A percentile compares a stretch with the other conserved stretches of the same genome.
Conservation (phyloP, 768 basidiomycete genomes). For the Russula sp. region DNA sequence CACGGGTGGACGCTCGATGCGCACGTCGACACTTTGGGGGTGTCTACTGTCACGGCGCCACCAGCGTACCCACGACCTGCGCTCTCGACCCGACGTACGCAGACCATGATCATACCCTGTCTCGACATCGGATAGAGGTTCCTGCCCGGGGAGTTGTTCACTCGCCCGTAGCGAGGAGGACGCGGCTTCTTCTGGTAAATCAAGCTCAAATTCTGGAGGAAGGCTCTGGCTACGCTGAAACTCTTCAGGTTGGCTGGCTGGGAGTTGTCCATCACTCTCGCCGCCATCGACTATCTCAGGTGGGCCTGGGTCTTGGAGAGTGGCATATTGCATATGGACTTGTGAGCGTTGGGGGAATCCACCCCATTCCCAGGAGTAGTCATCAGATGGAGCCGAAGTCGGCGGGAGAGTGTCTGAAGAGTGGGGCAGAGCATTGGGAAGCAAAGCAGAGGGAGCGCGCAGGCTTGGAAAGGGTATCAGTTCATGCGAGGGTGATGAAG, state of each 20-base stretch:
- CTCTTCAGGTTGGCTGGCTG: slow-evolving; percentile 23
- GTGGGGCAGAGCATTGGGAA: slow-evolving; percentile 35
- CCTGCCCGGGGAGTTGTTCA: slow-evolving; percentile 1
- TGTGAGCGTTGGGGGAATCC: slow-evolving; percentile 80
- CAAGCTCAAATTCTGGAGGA: slow-evolving; percentile 40
- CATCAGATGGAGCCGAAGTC: slow-evolving; percentile 36
- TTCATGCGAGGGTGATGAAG: slow-evolving; percentile 22
- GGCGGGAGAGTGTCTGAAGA: neutral
- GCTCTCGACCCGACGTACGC: slow-evolving; percentile 19
- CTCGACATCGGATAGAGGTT: slow-evolving; percentile 17
- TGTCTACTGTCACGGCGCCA: slow-evolving; percentile 55
- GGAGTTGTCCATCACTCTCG: slow-evolving; percentile 13
- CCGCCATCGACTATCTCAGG: slow-evolving; percentile 3
- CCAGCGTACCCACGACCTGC: slow-evolving; percentile 76
- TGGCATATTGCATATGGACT: slow-evolving; percentile 43
- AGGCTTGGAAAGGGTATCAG: slow-evolving; percentile 34
- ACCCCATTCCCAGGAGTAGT: slow-evolving; percentile 95
- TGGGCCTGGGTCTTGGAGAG: neutral
- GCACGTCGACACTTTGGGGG: slow-evolving; percentile 10
- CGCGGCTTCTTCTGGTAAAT: neutral
- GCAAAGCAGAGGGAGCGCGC: slow-evolving; percentile 58
- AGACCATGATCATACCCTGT: neutral
- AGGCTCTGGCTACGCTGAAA: slow-evolving; percentile 51
- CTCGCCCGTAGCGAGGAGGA: neutral
- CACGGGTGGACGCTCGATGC: neutral